A percentile compares a stretch with the other conserved stretches of the same genome.
These are phyloP conservation scores for Citrullus mucosospermus DNA, from an alignment of 306 rosid genomes.

Conservation along the genomic window DNA sequence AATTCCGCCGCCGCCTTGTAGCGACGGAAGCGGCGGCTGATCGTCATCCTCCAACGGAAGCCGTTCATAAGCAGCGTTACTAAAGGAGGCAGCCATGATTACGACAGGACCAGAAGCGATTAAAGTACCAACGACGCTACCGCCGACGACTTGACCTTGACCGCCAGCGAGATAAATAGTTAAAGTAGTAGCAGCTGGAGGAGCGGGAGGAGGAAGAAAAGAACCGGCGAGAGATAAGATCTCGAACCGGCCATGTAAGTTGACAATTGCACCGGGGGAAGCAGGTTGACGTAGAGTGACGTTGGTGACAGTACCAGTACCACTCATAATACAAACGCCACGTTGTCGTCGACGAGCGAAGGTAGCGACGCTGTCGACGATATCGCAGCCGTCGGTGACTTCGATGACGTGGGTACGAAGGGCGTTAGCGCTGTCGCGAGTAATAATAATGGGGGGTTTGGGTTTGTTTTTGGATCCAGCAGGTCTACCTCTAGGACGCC, in stretches of 20 bases:
- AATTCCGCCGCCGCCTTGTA: slow-evolving; percentile 38
- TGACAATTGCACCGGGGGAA: slow-evolving; percentile 65
- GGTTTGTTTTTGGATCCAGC: slow-evolving; percentile 97
- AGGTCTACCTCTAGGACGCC: slow-evolving; percentile 81
- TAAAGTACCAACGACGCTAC: slow-evolving; percentile 66
- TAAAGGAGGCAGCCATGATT: slow-evolving; percentile 86
- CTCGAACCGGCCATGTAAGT: slow-evolving; percentile 85
- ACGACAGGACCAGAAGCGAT: slow-evolving; percentile 85
- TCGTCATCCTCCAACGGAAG: slow-evolving; percentile 87
- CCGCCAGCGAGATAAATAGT: slow-evolving; percentile 85
- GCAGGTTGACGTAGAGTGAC: slow-evolving; percentile 85
- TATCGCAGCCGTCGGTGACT: slow-evolving; percentile 76
- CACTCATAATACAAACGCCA: slow-evolving; percentile 92
- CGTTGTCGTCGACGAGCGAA: slow-evolving; percentile 83
- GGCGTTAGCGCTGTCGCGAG: slow-evolving; percentile 93
- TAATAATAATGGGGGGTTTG: slow-evolving; percentile 89
- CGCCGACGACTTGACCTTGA: slow-evolving; percentile 93
- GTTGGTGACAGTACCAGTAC: slow-evolving; percentile 79
- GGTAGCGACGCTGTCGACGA: slow-evolving; percentile 66
- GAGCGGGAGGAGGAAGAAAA: slow-evolving; percentile 86
- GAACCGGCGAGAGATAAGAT: slow-evolving; percentile 78
- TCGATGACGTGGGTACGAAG: slow-evolving; percentile 90
- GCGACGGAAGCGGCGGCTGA: slow-evolving; percentile 21
- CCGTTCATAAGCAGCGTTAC: slow-evolving; percentile 95
- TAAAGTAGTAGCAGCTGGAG: slow-evolving; percentile 67